Base-by-base conservation (phyloP, 208 protist genomes). In the Phytomonas francai region DNA sequence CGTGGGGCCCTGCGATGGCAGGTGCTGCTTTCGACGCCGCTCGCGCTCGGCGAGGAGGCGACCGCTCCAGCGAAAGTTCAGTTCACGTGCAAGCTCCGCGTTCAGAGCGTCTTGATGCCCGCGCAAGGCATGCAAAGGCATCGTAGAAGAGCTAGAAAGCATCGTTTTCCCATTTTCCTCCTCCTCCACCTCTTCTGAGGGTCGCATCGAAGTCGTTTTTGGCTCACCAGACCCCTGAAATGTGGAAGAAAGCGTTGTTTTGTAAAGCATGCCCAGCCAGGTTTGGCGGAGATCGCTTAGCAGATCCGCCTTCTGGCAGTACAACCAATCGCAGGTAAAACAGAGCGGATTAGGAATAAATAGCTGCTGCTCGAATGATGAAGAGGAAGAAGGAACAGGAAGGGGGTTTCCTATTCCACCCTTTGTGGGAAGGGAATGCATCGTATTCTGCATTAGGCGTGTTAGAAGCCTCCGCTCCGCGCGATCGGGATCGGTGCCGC, bases 281-380 rank as follows among this genome's bases (percentile, higher is more conserved):
- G 68, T 42, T 3, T 27, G 34, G n/a, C 84, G 80, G 8, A 93
- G 74, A 57, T 90, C 88, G 5, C 56, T 45, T 57, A 87, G 67
- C 0, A 75, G 62, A 70, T 93, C 88, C 27, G 65, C 77, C n/a
- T 75, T 67, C 2, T 56, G 68, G 63, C 88, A 93, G 71, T 82
- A 77, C 56, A 59, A 73, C 71, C 84, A 88, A 16, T 73, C 74
- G 59, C 88, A 93, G 3, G 75, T 72, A 57, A 90, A 93, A 16
- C 58, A 83, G 30, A 72, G 73, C 0, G 87, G 84, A 68, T 93
- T 93, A 3, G 79, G 87, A 30, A 93, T 88, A 65, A 79, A 90
- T 27, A 81, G 77, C 34, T 60, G 29, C n/a, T 49, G 58, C 12
- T 14, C n/a, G n/a, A 58, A 14, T n/a, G 45, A 56, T 22, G 45